Conservation (phyloP, 805 yeast species). For the Candida vartiovaarae region DNA sequence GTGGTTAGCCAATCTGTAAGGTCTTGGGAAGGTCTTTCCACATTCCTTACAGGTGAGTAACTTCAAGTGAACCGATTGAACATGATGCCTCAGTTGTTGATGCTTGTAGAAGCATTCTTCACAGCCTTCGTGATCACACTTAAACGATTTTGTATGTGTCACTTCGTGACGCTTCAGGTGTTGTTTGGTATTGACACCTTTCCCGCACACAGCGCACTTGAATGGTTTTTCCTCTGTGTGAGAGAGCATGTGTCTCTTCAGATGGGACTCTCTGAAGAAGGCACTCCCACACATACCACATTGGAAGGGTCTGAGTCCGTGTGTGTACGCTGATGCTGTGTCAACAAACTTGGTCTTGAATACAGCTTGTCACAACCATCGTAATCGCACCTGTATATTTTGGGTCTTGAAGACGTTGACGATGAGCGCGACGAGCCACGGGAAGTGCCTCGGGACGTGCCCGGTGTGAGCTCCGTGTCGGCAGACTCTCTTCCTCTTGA, state of each 20-base stretch:
- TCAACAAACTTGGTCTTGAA: constrained; percentile 72
- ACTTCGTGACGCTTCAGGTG: constrained; percentile 78
- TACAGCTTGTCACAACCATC: constrained; percentile 71
- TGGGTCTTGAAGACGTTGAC: constrained; percentile 39
- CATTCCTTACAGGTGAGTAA: constrained; percentile 55
- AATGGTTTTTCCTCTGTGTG: constrained; percentile 65
- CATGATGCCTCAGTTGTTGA: constrained; percentile 69
- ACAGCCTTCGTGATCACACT: constrained; percentile 59
- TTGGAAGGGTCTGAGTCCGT: constrained; percentile 67
- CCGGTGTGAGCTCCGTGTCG: constrained; percentile 1
- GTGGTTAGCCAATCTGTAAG: constrained; percentile 61
- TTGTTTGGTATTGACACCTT: constrained; percentile 75
- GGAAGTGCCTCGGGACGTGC: constrained; percentile 7
- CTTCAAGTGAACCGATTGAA: constrained; percentile 51
- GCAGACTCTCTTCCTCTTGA: constrained; percentile 2
- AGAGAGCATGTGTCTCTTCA: constrained; percentile 63
- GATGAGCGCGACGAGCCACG: constrained; percentile 22
- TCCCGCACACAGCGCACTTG: constrained; percentile 67
- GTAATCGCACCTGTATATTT: constrained; percentile 55
- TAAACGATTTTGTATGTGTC: constrained; percentile 65
- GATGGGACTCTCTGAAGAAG: constrained; percentile 74
- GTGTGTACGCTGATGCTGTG: constrained; percentile 77
- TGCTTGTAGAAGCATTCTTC: constrained; percentile 62
- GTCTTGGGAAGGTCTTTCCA: constrained; percentile 54
- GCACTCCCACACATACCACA: constrained; percentile 61